A percentile compares a stretch with the other conserved stretches of the same genome.
Evolutionary conservation across 352 stramenopile genomes (phyloP).

Genomic region (Albugo candida): DNA sequence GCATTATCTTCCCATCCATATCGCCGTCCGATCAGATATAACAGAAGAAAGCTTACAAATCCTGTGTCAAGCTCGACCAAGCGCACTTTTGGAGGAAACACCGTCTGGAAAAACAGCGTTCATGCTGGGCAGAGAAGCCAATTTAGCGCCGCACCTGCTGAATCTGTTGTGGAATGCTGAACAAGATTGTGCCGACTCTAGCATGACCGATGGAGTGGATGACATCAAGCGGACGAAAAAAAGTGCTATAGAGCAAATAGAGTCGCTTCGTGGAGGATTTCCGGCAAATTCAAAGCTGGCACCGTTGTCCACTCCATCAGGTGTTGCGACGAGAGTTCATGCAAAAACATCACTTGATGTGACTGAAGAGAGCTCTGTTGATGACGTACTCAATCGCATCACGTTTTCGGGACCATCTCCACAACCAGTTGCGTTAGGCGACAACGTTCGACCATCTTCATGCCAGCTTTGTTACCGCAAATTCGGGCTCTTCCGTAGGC

Average conservation of each 20-base stretch:
- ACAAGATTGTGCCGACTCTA: slow-evolving; percentile 41
- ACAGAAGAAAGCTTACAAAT: slow-evolving; percentile 27
- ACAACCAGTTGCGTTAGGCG: slow-evolving; percentile 28
- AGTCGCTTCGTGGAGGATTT: slow-evolving; percentile 58
- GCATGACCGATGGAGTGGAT: slow-evolving; percentile 8
- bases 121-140: slow-evolving; percentile 35
- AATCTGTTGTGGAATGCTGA: slow-evolving; percentile 40
- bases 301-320: no score
- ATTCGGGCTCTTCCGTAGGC: slow-evolving; percentile 71
- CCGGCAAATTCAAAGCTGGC: neutral
- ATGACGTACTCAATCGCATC: slow-evolving; percentile 19
- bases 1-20: slow-evolving; percentile 50
- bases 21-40: slow-evolving; percentile 26
- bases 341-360: neutral
- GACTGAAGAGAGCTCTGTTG: slow-evolving; percentile 18
- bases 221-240: slow-evolving; percentile 52
- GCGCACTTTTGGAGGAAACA: slow-evolving; percentile 45
- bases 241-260: slow-evolving; percentile 54
- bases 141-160: slow-evolving; percentile 23
- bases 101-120: slow-evolving; percentile 49
- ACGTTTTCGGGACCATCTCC: slow-evolving; percentile 26
- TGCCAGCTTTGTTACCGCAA: slow-evolving; percentile 53
- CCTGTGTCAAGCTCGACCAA: slow-evolving; percentile 40
- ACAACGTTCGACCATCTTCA: no score
- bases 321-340: neutral